Conservation (phyloP, 257 asterid species). For the Thymus quinquecostatus region DNA sequence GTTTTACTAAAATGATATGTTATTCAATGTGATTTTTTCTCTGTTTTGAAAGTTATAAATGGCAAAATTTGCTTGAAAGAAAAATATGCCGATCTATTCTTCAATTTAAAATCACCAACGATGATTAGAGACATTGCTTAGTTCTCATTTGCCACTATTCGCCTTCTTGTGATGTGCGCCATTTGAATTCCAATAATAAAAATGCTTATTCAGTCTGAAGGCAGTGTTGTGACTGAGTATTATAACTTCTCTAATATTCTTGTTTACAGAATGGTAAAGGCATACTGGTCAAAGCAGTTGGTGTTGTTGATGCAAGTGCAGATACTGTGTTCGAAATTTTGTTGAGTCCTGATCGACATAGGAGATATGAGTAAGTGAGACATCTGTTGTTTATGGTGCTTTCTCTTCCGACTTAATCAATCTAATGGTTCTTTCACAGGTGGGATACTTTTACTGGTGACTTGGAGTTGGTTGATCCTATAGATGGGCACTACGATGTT, state of each 20-base stretch:
- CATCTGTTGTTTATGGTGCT: conserved; percentile 7
- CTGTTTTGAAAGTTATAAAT: conserved; percentile 22
- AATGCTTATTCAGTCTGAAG: conserved; percentile 15
- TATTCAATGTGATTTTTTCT: conserved; percentile 4
- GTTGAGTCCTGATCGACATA: conserved; percentile 69
- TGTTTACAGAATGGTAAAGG: conserved; percentile 74
- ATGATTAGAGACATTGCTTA: conserved; percentile 2
- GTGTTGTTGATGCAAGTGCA: conserved; percentile 89
- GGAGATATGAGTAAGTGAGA: conserved; percentile 82
- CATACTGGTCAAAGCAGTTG: conserved; percentile 91
- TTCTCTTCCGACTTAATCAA: conserved; percentile 32
- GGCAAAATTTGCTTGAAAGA: conserved; percentile 15
- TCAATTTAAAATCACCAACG: conserved; percentile 16
- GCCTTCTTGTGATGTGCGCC: conserved; percentile 15
- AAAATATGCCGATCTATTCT: conserved; percentile 12
- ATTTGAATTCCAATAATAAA: conserved; percentile 16
- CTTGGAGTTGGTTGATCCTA: conserved; percentile 83
- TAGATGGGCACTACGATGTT: conserved; percentile 83
- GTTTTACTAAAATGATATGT: conserved; percentile 7
- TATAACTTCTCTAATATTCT: conserved; percentile 23
- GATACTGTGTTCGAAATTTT: conserved; percentile 89
- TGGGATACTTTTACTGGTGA: conserved; percentile 97
- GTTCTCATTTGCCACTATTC: conserved; percentile 25
- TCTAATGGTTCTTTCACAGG: conserved; percentile 61
- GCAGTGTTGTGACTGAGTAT: conserved; percentile 11